Evolutionary conservation across 805 yeast species (phyloP).

Genomic region (Metschnikowia gelsemii): DNA sequence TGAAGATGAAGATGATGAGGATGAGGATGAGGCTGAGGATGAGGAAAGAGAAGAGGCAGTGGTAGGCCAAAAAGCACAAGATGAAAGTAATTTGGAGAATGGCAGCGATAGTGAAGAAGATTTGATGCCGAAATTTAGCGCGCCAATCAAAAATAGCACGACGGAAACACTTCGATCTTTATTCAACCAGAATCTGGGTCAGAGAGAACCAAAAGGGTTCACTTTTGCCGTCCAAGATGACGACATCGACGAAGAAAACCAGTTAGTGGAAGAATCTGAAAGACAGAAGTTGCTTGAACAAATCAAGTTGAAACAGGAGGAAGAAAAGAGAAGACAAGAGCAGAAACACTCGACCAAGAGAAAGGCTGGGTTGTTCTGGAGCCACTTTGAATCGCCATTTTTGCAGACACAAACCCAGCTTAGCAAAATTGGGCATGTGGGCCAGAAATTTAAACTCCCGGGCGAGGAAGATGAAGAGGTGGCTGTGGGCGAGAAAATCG

Average conservation of each 20-base stretch:
- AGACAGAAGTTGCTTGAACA: conserved; percentile 29
- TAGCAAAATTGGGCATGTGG: conserved; percentile 48
- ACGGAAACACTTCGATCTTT: conserved; percentile 65
- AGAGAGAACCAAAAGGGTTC: conserved; percentile 21
- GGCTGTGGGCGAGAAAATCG: conserved; percentile 25
- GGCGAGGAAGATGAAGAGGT: conserved; percentile 32
- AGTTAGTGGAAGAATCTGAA: conserved; percentile 15
- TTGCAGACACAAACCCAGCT: conserved; percentile 81
- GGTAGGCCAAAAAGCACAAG: neutral
- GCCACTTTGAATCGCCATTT: conserved; percentile 84
- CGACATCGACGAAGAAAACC: conserved; percentile 19
- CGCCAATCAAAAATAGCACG: conserved; percentile 31
- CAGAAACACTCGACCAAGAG: conserved; percentile 14
- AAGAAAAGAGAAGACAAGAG: conserved; percentile 30
- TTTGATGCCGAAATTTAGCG: conserved; percentile 56
- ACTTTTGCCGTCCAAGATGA: conserved; percentile 40
- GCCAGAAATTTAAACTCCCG: conserved; percentile 34
- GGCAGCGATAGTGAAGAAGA: conserved; percentile 34
- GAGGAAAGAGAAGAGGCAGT: conserved; percentile 17
- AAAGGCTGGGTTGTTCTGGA: conserved; percentile 65
- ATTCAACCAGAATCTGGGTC: conserved; percentile 50
- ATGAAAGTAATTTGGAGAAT: conserved; percentile 19
- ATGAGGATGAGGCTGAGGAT: conserved; percentile 22
- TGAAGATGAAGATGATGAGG: conserved; percentile 15
- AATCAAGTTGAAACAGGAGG: conserved; percentile 32